Evolutionary conservation across 768 basidiomycete genomes (phyloP), one percentile per base, ranked within the genome.

Genomic region (Chalciporus piperatus): DNA sequence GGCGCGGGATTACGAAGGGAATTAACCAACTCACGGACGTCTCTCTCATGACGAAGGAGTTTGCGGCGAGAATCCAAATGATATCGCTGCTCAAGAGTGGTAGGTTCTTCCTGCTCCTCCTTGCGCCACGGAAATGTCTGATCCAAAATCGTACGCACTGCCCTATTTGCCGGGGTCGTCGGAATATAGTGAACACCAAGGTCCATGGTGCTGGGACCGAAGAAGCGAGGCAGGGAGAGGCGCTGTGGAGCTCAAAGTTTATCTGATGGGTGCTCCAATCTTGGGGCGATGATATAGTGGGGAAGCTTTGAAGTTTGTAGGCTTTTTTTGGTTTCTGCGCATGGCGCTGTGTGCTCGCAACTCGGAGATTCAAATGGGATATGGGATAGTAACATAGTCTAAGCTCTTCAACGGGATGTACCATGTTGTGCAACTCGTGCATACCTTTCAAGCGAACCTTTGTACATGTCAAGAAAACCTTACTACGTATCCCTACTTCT

Each of bases 11-110:
- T 58, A 74, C 73, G n/a, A 70, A 63, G 54, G 81, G 79, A 11
- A 70, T 80, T 56, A 78, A 76, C 63, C 74, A 80, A 54, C 65
- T 74, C 59, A 74, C 76, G 25, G 74, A 81, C 49, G 72, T 75
- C 56, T 62, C 70, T 23, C 70, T 80, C 57, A 74, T 80, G 74
- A 79, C 80, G 48, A 75, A 71, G 57, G 77, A 80, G 47, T 80
- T 81, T 61, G 77, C 78, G 11, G 68, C 78, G 32, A 75, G 73
- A 60, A 79, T 80, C 59, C 78, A 79, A 45, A 78, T 80, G 46
- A 78, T 81, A 41, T 76, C 79, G 5, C 71, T 72, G 37, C 66
- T 80, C 56, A 82, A 81, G 60, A 72, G 71, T 33, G 74, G 79
- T 79, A 55, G 67, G 77, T 58, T 33, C 49, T 38, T 6, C 13